Conservation (phyloP, 768 basidiomycete genomes). For the Tricholoma sp. region DNA sequence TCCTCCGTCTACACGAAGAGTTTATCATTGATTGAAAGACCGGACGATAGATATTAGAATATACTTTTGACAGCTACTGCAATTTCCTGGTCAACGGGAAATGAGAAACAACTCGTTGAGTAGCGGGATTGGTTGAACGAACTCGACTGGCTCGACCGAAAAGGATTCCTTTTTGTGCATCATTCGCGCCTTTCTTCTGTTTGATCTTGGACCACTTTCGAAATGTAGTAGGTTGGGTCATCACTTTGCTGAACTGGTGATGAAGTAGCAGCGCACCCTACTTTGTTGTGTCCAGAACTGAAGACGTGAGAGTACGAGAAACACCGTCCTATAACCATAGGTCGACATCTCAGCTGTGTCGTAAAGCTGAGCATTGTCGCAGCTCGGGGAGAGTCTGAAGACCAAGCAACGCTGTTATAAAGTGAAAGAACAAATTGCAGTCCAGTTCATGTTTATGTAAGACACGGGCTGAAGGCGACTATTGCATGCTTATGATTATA, state of each 20-base stretch:
- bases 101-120: not conserved
- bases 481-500: too few relatives aligned
- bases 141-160: constrained; percentile 55
- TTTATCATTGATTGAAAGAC: not conserved
- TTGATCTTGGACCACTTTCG: constrained; percentile 75
- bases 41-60: constrained; percentile 8
- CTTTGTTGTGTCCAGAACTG: constrained; percentile 41
- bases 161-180: constrained; percentile 53
- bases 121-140: constrained; percentile 15
- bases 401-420: too few relatives aligned
- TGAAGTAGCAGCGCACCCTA: constrained; percentile 3
- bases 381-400: too few relatives aligned
- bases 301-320: constrained; percentile 13
- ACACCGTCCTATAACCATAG: constrained; percentile 11
- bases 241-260: not conserved
- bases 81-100: constrained; percentile 44
- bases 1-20: constrained; percentile 41
- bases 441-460: too few relatives aligned
- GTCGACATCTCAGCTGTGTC: constrained; percentile 4
- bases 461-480: too few relatives aligned
- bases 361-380: too few relatives aligned
- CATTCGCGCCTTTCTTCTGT: constrained; percentile 61
- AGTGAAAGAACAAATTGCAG: too few relatives aligned
- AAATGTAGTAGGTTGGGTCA: not conserved
- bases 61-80: constrained; percentile 54